Evolutionary conservation across 139 green algal genomes (phyloP).

Genomic region (Ettlia oleoabundans): DNA sequence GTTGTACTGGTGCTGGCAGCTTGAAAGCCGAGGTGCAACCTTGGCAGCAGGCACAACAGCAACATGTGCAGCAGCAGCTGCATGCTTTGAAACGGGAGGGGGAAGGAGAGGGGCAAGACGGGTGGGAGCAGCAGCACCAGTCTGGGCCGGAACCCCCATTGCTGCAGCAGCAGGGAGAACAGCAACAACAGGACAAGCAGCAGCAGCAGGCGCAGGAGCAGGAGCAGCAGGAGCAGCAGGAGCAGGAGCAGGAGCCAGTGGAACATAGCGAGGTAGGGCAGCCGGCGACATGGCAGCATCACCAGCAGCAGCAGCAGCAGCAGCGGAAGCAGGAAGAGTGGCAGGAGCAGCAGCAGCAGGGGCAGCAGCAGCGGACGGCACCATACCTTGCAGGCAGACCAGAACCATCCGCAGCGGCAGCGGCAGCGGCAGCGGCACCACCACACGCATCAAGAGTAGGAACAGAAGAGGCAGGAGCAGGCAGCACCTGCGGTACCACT

Average conservation of each 20-base stretch:
- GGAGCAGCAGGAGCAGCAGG: neutral
- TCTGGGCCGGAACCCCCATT: neutral
- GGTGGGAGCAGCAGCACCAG: constrained; percentile 20
- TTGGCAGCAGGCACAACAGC: neutral
- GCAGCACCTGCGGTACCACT: neutral
- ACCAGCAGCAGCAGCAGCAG: neutral
- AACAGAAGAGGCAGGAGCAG: neutral
- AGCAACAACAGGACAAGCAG: neutral
- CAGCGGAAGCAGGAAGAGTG: neutral
- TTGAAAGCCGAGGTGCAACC: too few species aligned
- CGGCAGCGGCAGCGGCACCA: constrained; percentile 6
- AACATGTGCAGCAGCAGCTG: neutral
- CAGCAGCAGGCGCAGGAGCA: neutral
- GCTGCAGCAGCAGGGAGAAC: neutral
- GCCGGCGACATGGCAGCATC: neutral
- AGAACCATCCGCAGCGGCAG: neutral
- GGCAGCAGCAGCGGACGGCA: constrained; percentile 9
- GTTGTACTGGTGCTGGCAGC: too few species aligned
- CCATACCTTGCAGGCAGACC: neutral
- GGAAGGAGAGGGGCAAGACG: too few species aligned
- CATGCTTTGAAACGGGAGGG: neutral
- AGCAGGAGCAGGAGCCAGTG: neutral
- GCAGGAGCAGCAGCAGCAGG: neutral
- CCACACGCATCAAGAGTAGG: constrained; percentile 32
- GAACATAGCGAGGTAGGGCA: neutral